Conservation (phyloP, 768 basidiomycete species). For the Mycena latifolia region DNA sequence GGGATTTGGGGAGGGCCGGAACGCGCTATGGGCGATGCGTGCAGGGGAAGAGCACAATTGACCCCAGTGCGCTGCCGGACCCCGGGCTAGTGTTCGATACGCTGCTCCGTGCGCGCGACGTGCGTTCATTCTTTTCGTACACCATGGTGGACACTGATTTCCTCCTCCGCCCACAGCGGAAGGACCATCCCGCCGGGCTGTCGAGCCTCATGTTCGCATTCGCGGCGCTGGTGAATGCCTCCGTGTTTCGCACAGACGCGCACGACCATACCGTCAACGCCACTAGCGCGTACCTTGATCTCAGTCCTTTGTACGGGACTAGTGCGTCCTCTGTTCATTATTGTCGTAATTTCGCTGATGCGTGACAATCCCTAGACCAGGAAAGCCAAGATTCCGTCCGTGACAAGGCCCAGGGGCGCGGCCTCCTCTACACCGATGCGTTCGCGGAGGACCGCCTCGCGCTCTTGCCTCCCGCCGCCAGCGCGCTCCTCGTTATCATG, state of each 20-base stretch:
- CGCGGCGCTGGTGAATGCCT: conserved; percentile 72
- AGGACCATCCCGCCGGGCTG: conserved; percentile 65
- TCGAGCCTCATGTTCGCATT: conserved; percentile 77
- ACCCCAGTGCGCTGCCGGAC: conserved; percentile 61
- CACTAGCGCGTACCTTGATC: conserved; percentile 67
- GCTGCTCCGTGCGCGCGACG: conserved; percentile 59
- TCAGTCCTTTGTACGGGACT: conserved; percentile 67
- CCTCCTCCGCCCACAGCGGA: conserved; percentile 48
- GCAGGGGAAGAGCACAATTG: conserved; percentile 53
- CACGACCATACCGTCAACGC: conserved; percentile 60
- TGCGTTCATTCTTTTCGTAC: conserved; percentile 39
- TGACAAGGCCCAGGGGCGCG: conserved; percentile 59
- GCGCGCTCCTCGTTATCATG: conserved; percentile 67
- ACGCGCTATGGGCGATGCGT: conserved; percentile 66
- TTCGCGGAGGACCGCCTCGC: conserved; percentile 65
- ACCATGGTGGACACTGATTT: conserved; percentile 13
- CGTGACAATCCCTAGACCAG: conserved; percentile 46
- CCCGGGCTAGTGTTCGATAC: conserved; percentile 72
- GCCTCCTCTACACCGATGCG: conserved; percentile 64
- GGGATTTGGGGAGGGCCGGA: conserved; percentile 62
- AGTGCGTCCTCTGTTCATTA: conserved; percentile 44
- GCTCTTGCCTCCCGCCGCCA: conserved; percentile 65
- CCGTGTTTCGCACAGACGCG: conserved; percentile 62
- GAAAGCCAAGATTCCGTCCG: conserved; percentile 56
- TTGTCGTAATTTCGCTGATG: neutral